A percentile compares a stretch with the other conserved stretches of the same genome.
These are phyloP conservation scores for Malania oleifera DNA, from an alignment of 164 flowering plant genomes.

Conservation along the genomic window DNA sequence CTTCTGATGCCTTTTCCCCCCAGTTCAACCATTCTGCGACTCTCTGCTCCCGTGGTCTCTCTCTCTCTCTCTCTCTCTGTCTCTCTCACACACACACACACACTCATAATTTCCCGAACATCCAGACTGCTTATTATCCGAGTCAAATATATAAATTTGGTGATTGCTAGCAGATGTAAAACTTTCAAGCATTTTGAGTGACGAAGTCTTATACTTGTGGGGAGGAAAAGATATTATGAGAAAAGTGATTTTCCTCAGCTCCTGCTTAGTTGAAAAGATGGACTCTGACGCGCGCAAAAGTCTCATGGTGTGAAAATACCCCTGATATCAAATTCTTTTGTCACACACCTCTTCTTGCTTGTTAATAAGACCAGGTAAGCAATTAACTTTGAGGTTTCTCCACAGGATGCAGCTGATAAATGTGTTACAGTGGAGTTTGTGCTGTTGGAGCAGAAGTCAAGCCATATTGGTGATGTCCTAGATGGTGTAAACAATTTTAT, in stretches of 20 bases:
- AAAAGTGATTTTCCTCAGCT: constrained; percentile 53
- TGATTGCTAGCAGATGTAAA: constrained; percentile 35
- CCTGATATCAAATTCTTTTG: neutral
- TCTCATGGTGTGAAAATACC: constrained; percentile 46
- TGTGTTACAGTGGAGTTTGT: constrained; percentile 70
- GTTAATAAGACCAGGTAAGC: neutral
- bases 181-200: constrained; percentile 43
- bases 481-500: constrained; percentile 42
- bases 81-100: neutral
- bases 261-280: constrained; percentile 32
- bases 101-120: neutral
- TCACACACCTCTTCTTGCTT: neutral
- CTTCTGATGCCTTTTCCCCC: constrained; percentile 53
- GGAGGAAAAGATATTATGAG: constrained; percentile 50
- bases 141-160: neutral
- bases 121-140: neutral
- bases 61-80: constrained; percentile 7
- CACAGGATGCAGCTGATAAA: constrained; percentile 76
- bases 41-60: constrained; percentile 24
- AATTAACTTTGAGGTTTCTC: neutral
- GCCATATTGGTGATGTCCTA: constrained; percentile 32
- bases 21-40: constrained; percentile 23
- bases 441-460: constrained; percentile 49
- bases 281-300: constrained; percentile 31
- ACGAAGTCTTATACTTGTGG: constrained; percentile 57